Conservation (phyloP, 2,329 filamentous ascomycete genomes). For the Leptographium lundbergii region DNA sequence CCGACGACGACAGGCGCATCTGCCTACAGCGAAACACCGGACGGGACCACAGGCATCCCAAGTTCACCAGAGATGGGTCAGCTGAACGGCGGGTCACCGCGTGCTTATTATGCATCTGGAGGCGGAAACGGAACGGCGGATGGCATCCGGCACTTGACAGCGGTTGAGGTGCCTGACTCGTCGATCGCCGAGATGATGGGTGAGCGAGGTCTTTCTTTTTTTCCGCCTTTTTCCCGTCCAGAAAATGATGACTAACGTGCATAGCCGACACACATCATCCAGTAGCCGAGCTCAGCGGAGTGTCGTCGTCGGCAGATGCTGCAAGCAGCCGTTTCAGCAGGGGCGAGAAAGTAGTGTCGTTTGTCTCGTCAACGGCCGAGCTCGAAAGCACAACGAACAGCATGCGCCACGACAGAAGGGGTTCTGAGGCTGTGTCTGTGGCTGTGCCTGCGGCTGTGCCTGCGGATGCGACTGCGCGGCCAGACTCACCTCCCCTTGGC, state of each 20-base stretch:
- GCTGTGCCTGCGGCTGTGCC: too few species aligned
- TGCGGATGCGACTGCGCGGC: background rate
- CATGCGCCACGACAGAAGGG: constrained; percentile 13
- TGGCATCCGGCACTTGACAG: background rate
- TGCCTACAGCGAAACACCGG: background rate
- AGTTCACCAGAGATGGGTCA: constrained; percentile 26
- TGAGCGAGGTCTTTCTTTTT: constrained; percentile 16
- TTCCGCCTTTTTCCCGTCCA: too few species aligned
- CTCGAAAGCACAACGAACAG: constrained; percentile 20
- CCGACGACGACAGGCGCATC: background rate
- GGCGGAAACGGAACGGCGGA: too few species aligned
- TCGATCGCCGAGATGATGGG: constrained; percentile 35
- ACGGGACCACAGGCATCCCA: constrained; percentile 15
- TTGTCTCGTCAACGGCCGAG: constrained; percentile 8
- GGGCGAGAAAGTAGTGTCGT: constrained; percentile 9
- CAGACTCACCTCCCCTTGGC: constrained; percentile 11
- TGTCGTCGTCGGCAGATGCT: background rate
- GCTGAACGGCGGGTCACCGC: background rate
- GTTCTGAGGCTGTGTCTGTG: background rate
- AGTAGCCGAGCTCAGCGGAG: background rate
- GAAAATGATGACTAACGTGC: constrained; percentile 1
- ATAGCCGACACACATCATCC: constrained; percentile 2
- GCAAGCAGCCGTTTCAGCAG: constrained; percentile 7
- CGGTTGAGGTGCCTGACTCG: constrained; percentile 14
- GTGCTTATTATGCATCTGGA: too few species aligned